Conservation (phyloP, 805 yeast species). For the Tetrapisispora iriomotensis region DNA sequence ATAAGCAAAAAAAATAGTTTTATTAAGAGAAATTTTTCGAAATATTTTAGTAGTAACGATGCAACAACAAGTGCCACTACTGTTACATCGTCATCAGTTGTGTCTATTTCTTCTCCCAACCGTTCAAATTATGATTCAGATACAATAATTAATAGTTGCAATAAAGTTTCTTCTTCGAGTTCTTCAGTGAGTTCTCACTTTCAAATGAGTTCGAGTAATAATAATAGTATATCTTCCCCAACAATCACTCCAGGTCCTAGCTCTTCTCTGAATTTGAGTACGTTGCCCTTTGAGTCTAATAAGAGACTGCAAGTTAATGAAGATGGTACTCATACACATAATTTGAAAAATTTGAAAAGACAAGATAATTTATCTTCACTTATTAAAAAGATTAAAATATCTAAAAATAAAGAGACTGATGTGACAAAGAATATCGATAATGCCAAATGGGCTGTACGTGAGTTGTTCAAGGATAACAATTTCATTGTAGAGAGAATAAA, state of each 20-base stretch:
- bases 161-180: too few species aligned
- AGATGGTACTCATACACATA: constrained; percentile 75
- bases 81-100: too few species aligned
- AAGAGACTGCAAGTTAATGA: constrained; percentile 45
- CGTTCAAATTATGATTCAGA: too few species aligned
- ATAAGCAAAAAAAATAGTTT: too few species aligned
- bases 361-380: constrained; percentile 68
- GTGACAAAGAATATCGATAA: constrained; percentile 60
- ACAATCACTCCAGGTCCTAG: neutral
- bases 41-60: too few species aligned
- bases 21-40: too few species aligned
- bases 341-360: constrained; percentile 61
- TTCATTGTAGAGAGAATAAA: constrained; percentile 1
- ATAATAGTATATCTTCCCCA: neutral
- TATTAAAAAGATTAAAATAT: constrained; percentile 55
- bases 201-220: too few species aligned
- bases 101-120: too few species aligned
- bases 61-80: too few species aligned
- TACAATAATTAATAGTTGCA: too few species aligned
- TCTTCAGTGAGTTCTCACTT: too few species aligned
- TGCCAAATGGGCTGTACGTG: constrained; percentile 67
- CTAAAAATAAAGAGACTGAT: constrained; percentile 31
- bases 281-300: neutral
- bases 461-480: constrained; percentile 20
- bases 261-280: too few species aligned